These are phyloP conservation scores for Monilinia fructigena DNA, from an alignment of 2,329 filamentous ascomycete species.

Conservation along the genomic window DNA sequence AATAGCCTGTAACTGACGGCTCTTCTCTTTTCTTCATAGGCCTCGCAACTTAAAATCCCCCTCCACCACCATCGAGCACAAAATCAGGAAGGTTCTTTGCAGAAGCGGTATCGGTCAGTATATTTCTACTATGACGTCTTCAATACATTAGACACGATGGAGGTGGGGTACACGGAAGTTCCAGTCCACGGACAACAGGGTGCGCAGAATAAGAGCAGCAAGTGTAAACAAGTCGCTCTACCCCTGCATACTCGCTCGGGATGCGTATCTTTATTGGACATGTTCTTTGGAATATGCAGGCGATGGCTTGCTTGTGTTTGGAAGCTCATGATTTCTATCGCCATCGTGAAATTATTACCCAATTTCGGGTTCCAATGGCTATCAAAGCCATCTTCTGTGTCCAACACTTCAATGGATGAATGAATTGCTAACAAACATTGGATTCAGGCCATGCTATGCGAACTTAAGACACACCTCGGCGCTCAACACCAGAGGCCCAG, in stretches of 20 bases:
- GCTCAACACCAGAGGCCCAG: conserved; percentile 56
- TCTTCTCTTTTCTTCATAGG: conserved; percentile 28
- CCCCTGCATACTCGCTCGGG: not conserved
- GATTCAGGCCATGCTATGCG: conserved; percentile 72
- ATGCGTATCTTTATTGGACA: not conserved
- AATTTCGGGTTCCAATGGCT: not conserved
- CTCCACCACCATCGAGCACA: conserved; percentile 85
- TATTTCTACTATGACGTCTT: conserved; percentile 28
- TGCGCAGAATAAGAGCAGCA: not conserved
- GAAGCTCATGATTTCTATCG: not conserved
- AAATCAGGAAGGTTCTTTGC: conserved; percentile 87
- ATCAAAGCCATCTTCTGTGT: not conserved
- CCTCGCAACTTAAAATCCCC: conserved; percentile 77
- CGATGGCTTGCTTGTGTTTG: not conserved
- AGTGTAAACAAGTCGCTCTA: not conserved
- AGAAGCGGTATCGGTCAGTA: conserved; percentile 75
- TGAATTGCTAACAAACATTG: conserved; percentile 54
- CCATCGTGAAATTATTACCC: not conserved
- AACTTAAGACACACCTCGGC: conserved; percentile 69
- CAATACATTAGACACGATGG: not conserved
- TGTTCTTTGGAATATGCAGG: not conserved
- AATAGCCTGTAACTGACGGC: conserved; percentile 21
- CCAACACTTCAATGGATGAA: not conserved
- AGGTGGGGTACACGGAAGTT: not conserved
- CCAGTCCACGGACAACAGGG: not conserved